Evolutionary conservation across 164 flowering plant species (phyloP), one percentile per base, ranked within the genome.

Genomic region (Vitis labrusca): DNA sequence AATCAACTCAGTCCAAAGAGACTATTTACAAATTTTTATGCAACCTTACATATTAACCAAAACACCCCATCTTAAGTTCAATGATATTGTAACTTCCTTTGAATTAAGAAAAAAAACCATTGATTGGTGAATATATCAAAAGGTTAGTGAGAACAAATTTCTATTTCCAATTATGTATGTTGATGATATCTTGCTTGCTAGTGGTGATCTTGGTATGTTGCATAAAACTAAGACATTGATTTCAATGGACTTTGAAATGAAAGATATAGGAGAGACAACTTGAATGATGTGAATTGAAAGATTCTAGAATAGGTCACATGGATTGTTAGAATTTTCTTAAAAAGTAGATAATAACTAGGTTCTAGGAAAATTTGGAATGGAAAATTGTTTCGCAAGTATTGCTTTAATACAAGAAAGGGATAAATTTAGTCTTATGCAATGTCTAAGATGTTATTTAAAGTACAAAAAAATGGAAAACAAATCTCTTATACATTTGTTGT

Each of bases 91-190:
- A 13, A 17, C 16, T 6, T 59, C 16, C 2, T 68, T 58, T 19
- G 37, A 14, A 8, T 68, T 68, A 11, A 37, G 48, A 17, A 12
- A 59, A 48, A 68, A 58, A 11, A 59, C 23, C 23, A 10, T 58
- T 58, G 56, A 59, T 59, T 9, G 7, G 19, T 68, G 64, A 27
- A 49, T 68, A 6, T 58, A 68, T 19, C 47, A 0, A 32, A 68
- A 68, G 71, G 61, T 68, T 48, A 58, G 47, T 27, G 55, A 19
- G 64, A 68, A 56, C n/a, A 68, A 59, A 29, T 59, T 47, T 23
- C 11, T 56, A 15, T 56, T 23, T 23, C 27, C 27, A 23, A 23
- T 23, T 23, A 23, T 23, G 27, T 23, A 23, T 23, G 27, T 23
- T 23, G 27, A 23, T 23, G 27, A 23, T 23, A 23, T 23, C 27